These are phyloP conservation scores for Fusarium cyanostomum DNA, from an alignment of 2,329 filamentous ascomycete species.

Conservation along the genomic window DNA sequence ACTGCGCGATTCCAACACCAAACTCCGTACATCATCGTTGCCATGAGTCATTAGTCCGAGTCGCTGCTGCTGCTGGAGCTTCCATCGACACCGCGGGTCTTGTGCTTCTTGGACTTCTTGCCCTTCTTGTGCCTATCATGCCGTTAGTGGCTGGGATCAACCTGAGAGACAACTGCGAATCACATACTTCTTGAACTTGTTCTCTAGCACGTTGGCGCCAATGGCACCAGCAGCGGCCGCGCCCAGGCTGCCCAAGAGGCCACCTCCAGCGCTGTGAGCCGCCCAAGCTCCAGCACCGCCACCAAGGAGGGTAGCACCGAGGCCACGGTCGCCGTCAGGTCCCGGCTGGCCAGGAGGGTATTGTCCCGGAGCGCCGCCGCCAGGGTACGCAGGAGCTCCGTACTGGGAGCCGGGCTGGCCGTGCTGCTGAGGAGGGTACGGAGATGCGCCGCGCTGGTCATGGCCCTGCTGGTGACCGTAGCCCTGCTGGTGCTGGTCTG, in stretches of 20 bases:
- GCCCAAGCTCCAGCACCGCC: constrained; percentile 64
- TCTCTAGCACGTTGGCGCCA: constrained; percentile 62
- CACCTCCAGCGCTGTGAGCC: constrained; percentile 63
- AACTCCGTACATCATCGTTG: constrained; percentile 14
- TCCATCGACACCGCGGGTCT: constrained; percentile 32
- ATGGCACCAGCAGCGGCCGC: constrained; percentile 63
- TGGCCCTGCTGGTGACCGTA: constrained; percentile 33
- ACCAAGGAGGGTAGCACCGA: constrained; percentile 63
- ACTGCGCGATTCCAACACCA: constrained; percentile 3
- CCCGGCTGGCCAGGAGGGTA: constrained; percentile 42
- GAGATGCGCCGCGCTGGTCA: constrained; percentile 32
- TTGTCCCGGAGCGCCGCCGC: constrained; percentile 37
- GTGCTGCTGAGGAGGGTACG: constrained; percentile 40
- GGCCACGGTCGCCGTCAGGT: constrained; percentile 60
- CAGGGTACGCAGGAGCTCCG: constrained; percentile 39
- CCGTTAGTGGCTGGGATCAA: not conserved
- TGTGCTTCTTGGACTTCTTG: constrained; percentile 46
- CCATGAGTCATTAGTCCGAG: constrained; percentile 38
- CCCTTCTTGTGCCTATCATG: constrained; percentile 47
- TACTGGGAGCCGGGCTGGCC: constrained; percentile 29
- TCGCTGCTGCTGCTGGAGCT: constrained; percentile 41
- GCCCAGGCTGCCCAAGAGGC: constrained; percentile 60
- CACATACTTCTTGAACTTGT: constrained; percentile 49
- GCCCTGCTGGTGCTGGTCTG: constrained; percentile 39
- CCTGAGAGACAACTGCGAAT: not conserved